Conservation (phyloP, 805 yeast species). For the Candida easanensis region DNA sequence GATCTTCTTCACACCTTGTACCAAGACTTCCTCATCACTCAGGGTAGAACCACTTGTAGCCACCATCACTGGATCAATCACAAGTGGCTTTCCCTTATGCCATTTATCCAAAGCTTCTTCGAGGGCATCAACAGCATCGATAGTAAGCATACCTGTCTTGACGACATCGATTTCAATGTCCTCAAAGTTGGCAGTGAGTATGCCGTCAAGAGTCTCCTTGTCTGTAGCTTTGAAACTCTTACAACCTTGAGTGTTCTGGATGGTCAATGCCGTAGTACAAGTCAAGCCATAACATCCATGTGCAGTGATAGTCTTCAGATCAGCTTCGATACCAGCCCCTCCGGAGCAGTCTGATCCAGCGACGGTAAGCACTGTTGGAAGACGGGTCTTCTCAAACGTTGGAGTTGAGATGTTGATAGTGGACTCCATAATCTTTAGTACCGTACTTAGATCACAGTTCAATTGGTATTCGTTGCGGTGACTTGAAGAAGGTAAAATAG, state of each 20-base stretch:
- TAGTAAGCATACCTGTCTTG: conserved; percentile 65
- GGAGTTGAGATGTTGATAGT: conserved; percentile 3
- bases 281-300: conserved; percentile 76
- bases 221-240: conserved; percentile 40
- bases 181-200: conserved; percentile 50
- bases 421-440: conserved; percentile 3
- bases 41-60: conserved; percentile 74
- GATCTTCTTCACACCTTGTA: conserved; percentile 40
- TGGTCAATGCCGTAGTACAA: conserved; percentile 75
- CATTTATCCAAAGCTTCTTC: conserved; percentile 50
- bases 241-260: conserved; percentile 64
- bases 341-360: conserved; percentile 88
- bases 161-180: conserved; percentile 66
- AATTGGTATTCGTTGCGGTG: too few species aligned
- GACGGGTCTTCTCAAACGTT: neutral
- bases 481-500: too few species aligned
- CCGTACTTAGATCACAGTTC: neutral
- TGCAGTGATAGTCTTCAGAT: conserved; percentile 72
- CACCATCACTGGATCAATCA: conserved; percentile 83
- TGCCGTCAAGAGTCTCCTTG: conserved; percentile 40
- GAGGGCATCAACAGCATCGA: conserved; percentile 35
- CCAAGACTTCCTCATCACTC: conserved; percentile 45
- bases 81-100: conserved; percentile 37
- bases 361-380: conserved; percentile 39
- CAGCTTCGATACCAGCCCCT: conserved; percentile 93